Percentiles rank a stretch among this genome's conserved stretches.
These are phyloP conservation scores for Mycotypha africana DNA, from an alignment of 371 early-diverging fungal genomes.

Conservation along the genomic window DNA sequence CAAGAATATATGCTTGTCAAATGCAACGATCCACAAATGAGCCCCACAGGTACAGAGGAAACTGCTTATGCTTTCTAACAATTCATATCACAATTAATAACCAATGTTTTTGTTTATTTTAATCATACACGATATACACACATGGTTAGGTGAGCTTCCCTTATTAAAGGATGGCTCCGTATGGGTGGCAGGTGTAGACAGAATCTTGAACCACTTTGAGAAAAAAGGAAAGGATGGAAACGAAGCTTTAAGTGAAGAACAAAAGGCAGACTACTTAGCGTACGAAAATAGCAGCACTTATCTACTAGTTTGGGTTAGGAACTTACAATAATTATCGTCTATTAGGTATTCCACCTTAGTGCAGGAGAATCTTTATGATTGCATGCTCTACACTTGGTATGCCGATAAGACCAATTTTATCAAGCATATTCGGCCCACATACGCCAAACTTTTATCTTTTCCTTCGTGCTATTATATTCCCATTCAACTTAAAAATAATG, in stretches of 20 bases:
- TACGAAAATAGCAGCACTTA: no score
- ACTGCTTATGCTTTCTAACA: not conserved
- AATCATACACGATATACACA: not conserved
- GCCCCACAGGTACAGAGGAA: slow-evolving; percentile 46
- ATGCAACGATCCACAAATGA: slow-evolving; percentile 50
- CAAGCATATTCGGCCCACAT: slow-evolving; percentile 57
- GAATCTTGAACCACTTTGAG: slow-evolving; percentile 46
- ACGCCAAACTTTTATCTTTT: slow-evolving; percentile 57
- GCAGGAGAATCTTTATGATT: slow-evolving; percentile 50
- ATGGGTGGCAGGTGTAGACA: slow-evolving; percentile 55
- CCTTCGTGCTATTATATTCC: slow-evolving; percentile 59
- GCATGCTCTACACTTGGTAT: slow-evolving; percentile 64
- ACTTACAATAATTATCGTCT: not conserved
- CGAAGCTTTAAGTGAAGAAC: slow-evolving; percentile 34
- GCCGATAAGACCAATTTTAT: slow-evolving; percentile 66
- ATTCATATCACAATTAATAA: not conserved
- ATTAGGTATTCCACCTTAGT: slow-evolving; percentile 41
- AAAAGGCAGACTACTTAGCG: slow-evolving; percentile 51
- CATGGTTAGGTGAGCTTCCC: slow-evolving; percentile 52
- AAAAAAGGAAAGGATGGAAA: slow-evolving; percentile 47
- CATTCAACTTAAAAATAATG: slow-evolving; percentile 52
- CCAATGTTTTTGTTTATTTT: no score
- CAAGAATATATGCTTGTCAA: slow-evolving; percentile 42
- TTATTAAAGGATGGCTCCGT: slow-evolving; percentile 50
- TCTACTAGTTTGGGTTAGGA: not conserved